Conservation (phyloP, 2,329 filamentous ascomycete genomes). For the Claviceps citrina region DNA sequence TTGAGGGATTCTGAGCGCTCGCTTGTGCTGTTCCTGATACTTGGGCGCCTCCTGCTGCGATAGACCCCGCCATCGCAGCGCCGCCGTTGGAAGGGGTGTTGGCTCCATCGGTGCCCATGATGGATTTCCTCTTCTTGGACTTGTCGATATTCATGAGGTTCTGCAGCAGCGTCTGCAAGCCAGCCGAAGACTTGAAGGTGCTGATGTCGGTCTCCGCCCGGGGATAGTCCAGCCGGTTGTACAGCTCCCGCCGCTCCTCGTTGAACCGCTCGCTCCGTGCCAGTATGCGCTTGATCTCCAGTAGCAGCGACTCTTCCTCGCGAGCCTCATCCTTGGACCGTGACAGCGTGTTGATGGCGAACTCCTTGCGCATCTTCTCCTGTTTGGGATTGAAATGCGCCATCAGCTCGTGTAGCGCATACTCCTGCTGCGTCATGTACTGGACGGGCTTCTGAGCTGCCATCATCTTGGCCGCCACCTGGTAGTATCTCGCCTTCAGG, state of each 20-base stretch:
- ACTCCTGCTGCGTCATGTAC: slow-evolving; percentile 79
- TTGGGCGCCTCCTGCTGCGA: slow-evolving; percentile 17
- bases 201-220: slow-evolving; percentile 52
- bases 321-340: slow-evolving; percentile 75
- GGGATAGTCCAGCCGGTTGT: slow-evolving; percentile 73
- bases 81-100: slow-evolving; percentile 21
- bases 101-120: slow-evolving; percentile 43
- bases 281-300: slow-evolving; percentile 85
- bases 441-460: slow-evolving; percentile 63
- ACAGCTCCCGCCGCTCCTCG: slow-evolving; percentile 75
- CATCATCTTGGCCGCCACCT: slow-evolving; percentile 70
- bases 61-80: neutral
- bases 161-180: slow-evolving; percentile 65
- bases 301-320: slow-evolving; percentile 77
- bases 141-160: slow-evolving; percentile 73
- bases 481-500: slow-evolving; percentile 81
- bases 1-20: slow-evolving; percentile 20
- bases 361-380: slow-evolving; percentile 68
- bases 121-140: slow-evolving; percentile 70
- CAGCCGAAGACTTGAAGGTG: slow-evolving; percentile 66
- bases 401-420: slow-evolving; percentile 69
- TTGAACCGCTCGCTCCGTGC: slow-evolving; percentile 74
- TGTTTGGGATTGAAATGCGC: slow-evolving; percentile 68
- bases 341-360: slow-evolving; percentile 64
- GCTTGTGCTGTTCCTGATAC: neutral